Evolutionary conservation across 2,329 filamentous ascomycete genomes (phyloP).

Genomic region (Ophiosphaerella herpotricha): DNA sequence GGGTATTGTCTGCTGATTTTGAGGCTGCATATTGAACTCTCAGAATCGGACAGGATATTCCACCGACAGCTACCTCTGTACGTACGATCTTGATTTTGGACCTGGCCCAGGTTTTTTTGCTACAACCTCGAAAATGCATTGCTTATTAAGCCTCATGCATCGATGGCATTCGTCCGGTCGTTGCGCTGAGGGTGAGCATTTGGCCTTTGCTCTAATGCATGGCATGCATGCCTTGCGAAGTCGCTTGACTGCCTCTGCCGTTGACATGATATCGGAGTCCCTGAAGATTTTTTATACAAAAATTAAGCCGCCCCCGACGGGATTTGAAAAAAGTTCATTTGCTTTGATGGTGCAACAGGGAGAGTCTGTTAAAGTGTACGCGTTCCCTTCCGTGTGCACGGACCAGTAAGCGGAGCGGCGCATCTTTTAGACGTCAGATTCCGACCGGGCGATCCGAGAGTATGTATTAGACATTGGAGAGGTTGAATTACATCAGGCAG

Average conservation of each 20-base stretch:
- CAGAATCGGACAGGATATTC: too few species aligned
- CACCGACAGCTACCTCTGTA: not conserved
- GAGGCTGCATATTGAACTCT: not conserved
- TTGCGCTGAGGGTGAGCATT: conserved; percentile 24
- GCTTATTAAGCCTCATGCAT: conserved; percentile 25
- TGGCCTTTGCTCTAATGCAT: conserved; percentile 29
- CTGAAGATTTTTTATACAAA: not conserved
- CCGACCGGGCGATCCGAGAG: not conserved
- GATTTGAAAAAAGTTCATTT: not conserved
- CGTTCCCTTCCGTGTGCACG: not conserved
- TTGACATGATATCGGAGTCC: not conserved
- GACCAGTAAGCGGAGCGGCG: not conserved
- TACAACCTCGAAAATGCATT: conserved; percentile 22
- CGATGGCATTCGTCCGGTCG: conserved; percentile 20
- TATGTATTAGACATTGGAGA: too few species aligned
- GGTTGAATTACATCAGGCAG: too few species aligned
- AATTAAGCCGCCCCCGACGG: conserved; percentile 6
- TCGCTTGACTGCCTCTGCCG: not conserved
- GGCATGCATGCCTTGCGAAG: conserved; percentile 27
- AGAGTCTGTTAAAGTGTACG: not conserved
- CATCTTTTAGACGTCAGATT: not conserved
- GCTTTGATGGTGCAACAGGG: not conserved
- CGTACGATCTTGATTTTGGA: conserved; percentile 30
- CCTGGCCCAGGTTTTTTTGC: conserved; percentile 13
- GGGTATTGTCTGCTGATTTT: not conserved